phyloP scores from a whole-genome alignment of 2,329 filamentous ascomycete species.

The Diaporthe capsici region DNA sequence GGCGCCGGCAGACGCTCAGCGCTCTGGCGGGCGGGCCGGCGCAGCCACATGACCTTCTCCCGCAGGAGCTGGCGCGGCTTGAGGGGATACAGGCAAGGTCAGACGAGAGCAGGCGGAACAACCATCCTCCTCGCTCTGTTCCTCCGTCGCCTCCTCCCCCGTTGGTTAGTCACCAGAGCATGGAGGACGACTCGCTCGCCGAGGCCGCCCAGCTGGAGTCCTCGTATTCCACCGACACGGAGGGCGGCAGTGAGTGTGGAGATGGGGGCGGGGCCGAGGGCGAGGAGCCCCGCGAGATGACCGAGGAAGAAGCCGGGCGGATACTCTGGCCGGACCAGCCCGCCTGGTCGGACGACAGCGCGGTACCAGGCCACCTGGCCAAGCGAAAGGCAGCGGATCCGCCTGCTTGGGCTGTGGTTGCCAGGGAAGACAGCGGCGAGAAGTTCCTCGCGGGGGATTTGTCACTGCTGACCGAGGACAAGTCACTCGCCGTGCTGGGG shows the following conservation, averaged over 20 bases:
- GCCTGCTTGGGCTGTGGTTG: not conserved
- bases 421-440: conserved; percentile 10
- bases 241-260: not conserved
- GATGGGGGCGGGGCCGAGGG: not conserved
- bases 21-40: conserved; percentile 10
- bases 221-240: not conserved
- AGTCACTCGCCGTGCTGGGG: conserved; percentile 38
- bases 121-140: not conserved
- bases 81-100: not conserved
- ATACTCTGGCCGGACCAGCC: conserved; percentile 56
- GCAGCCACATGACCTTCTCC: conserved; percentile 38
- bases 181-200: conserved; percentile 17
- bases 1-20: conserved; percentile 35
- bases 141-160: not conserved
- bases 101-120: not conserved
- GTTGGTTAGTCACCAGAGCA: not conserved
- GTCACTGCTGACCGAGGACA: conserved; percentile 32
- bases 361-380: not conserved
- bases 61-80: not conserved
- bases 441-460: conserved; percentile 36
- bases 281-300: conserved; percentile 50
- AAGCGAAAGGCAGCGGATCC: not conserved
- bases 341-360: not conserved
- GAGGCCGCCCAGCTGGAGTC: conserved; percentile 23
- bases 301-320: conserved; percentile 55